These are phyloP conservation scores for Ophiostoma tasmaniense DNA, from an alignment of 2,329 filamentous ascomycete species.

Conservation along the genomic window DNA sequence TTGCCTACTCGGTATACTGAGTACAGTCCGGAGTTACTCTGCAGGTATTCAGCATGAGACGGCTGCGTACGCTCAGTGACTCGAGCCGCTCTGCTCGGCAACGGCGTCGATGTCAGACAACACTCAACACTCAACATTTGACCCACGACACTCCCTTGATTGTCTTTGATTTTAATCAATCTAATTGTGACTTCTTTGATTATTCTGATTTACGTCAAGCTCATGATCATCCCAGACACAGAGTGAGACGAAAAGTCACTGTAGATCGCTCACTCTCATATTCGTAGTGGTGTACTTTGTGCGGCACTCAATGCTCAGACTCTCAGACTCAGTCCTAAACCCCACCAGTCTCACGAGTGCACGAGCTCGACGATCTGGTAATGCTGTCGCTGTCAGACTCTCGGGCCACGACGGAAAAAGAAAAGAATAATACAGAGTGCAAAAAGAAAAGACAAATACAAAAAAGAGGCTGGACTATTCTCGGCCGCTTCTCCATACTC, in stretches of 20 bases:
- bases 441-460: neutral
- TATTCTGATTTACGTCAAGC: neutral
- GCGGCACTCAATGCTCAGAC: neutral
- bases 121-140: neutral
- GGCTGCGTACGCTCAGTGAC: neutral
- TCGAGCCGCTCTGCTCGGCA: neutral
- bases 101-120: neutral
- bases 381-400: neutral
- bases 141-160: neutral
- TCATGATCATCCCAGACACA: neutral
- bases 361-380: neutral
- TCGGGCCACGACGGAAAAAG: neutral
- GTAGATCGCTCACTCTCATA: neutral
- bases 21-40: neutral
- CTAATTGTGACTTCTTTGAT: neutral
- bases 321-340: neutral
- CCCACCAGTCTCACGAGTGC: slow-evolving; percentile 3
- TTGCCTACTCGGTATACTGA: neutral
- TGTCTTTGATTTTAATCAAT: neutral
- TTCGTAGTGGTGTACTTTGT: neutral
- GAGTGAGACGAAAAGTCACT: neutral
- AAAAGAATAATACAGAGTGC: neutral
- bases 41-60: neutral
- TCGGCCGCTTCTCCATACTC: neutral
- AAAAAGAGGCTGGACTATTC: slow-evolving; percentile 1